Base-by-base conservation (phyloP, 1,139 yeast species). In the Debaryomycetaceae sp. region DNA sequence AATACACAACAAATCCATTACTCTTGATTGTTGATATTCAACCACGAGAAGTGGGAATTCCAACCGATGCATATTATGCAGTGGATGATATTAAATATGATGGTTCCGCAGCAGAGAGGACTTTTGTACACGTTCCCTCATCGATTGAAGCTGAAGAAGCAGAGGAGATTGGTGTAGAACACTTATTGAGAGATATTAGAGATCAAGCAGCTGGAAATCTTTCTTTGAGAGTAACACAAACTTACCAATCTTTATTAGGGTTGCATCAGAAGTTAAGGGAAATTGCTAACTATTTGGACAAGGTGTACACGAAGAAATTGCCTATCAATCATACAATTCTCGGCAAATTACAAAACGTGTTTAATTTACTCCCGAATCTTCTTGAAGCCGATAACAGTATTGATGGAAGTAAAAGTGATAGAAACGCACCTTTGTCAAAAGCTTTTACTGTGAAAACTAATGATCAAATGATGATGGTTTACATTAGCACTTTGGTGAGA, bases 91-190 rank as follows among this genome's bases (percentile, higher is more conserved):
- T 92, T 47, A 91, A 89, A 59, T 94, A 89, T 55, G 98, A 91
- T 63, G 98, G 98, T n/a, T 79, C 96, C 1, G 81, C 92, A 4
- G 87, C 96, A 3, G 96, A 89, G 58, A 83, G 83, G 65, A 91
- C 98, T 1, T 92, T 92, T 68, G 81, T 88, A 31, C 98, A 94
- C 63, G 83, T 91, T 31, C 96, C 98, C 11, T 87, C 96, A 11
- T 74, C 81, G 26, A 89, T 94, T 48, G 95, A 88, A 59, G 99
- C 99, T 3, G 98, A 94, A 61, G 98, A 94, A 61, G 98, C 98
- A 3, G 98, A 94, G 65, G 99, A 94, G 65, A 94, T 94, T 52
- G 98, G 98, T 47, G 99, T 94, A 7, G 99, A 94, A 61, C 99
- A 94, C 59, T 68, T 94, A 46, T 70, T 94, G 48, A 81, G 98